Evolutionary conservation across 371 early-diverging fungal species (phyloP).

Genomic region (Lichtheimia corymbifera): DNA sequence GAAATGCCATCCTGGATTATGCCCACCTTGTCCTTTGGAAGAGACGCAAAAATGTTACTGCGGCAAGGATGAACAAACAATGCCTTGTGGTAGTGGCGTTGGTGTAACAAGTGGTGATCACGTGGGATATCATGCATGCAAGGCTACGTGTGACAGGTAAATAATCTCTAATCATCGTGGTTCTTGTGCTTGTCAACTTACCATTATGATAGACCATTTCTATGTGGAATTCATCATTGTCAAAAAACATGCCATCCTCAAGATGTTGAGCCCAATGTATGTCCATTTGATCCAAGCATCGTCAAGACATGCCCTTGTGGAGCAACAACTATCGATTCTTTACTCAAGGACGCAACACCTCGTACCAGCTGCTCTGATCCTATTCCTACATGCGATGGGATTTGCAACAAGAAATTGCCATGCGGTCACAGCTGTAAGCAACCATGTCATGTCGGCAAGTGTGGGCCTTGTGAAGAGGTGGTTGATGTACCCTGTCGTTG

Average conservation of each 20-base stretch:
- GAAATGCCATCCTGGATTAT: slow-evolving; percentile 70
- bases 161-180: slow-evolving; percentile 13
- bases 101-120: slow-evolving; percentile 33
- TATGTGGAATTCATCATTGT: slow-evolving; percentile 83
- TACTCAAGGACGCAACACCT: slow-evolving; percentile 28
- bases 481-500: slow-evolving; percentile 68
- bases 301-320: slow-evolving; percentile 87
- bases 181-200: slow-evolving; percentile 15
- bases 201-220: slow-evolving; percentile 38
- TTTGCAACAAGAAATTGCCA: slow-evolving; percentile 63
- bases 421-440: slow-evolving; percentile 79
- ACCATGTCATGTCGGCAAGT: slow-evolving; percentile 75
- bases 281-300: slow-evolving; percentile 70
- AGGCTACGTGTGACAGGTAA: slow-evolving; percentile 60
- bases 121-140: slow-evolving; percentile 65
- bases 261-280: slow-evolving; percentile 49
- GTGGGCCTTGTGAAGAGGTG: slow-evolving; percentile 62
- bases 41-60: slow-evolving; percentile 73
- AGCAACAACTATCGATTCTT: slow-evolving; percentile 29
- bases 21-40: slow-evolving; percentile 61
- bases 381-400: slow-evolving; percentile 73
- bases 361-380: slow-evolving; percentile 73
- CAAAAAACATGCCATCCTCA: slow-evolving; percentile 71
- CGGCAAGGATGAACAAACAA: slow-evolving; percentile 59
- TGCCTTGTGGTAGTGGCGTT: slow-evolving; percentile 62